phyloP scores from a whole-genome alignment of 371 early-diverging fungal species.

The Conidiobolus coronatus region DNA sequence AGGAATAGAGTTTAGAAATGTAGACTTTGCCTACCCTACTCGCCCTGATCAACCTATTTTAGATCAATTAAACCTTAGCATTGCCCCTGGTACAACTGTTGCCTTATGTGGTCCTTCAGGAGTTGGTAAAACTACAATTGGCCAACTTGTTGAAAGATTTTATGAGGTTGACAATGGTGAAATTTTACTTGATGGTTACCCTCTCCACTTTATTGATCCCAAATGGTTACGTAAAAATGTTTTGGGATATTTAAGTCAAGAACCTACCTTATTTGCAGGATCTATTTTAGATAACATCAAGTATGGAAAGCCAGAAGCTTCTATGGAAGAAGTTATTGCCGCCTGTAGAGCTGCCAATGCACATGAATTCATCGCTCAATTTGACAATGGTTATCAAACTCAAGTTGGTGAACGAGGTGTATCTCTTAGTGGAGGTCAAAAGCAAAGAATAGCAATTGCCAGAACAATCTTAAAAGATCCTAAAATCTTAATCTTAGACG shows the following conservation, averaged over 20 bases:
- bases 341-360: slow-evolving; percentile 39
- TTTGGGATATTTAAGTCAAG: slow-evolving; percentile 51
- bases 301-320: slow-evolving; percentile 28
- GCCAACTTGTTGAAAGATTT: slow-evolving; percentile 35
- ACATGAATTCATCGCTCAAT: slow-evolving; percentile 26
- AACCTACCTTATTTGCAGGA: slow-evolving; percentile 60
- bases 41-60: slow-evolving; percentile 34
- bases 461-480: slow-evolving; percentile 39
- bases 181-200: slow-evolving; percentile 29
- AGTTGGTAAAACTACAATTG: slow-evolving; percentile 35
- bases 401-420: slow-evolving; percentile 43
- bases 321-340: slow-evolving; percentile 15
- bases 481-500: slow-evolving; percentile 62
- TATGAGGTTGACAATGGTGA: slow-evolving; percentile 31
- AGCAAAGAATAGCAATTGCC: slow-evolving; percentile 41
- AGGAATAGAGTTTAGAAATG: slow-evolving; percentile 31
- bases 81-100: slow-evolving; percentile 32
- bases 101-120: slow-evolving; percentile 46
- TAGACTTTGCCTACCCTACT: slow-evolving; percentile 43
- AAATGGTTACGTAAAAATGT: slow-evolving; percentile 32
- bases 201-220: slow-evolving; percentile 24
- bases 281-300: slow-evolving; percentile 60
- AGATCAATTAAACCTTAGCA: slow-evolving; percentile 27
- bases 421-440: slow-evolving; percentile 61
- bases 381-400: slow-evolving; percentile 41